A percentile compares a stretch with the other conserved stretches of the same genome.
phyloP scores from a whole-genome alignment of 176 grass and related monocot species.

The Oropetium thomaeum region DNA sequence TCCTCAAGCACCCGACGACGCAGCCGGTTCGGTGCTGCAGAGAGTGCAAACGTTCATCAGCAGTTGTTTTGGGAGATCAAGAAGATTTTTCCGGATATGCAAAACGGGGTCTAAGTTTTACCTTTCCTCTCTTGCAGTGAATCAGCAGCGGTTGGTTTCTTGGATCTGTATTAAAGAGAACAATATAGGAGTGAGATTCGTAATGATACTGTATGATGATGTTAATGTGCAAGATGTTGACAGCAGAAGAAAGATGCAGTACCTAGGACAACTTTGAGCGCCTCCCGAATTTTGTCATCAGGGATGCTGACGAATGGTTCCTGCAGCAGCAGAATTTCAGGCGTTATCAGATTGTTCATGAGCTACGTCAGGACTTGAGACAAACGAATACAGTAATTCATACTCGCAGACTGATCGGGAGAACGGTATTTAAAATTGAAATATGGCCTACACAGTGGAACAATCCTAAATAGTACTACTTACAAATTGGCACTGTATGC shows the following conservation, averaged over 20 bases:
- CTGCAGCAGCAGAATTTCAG: slow-evolving; percentile 38
- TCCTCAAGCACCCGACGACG: slow-evolving; percentile 72
- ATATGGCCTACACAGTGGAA: not conserved
- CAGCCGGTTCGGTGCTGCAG: slow-evolving; percentile 82
- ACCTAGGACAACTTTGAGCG: slow-evolving; percentile 80
- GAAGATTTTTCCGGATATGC: not conserved
- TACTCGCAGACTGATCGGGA: not conserved
- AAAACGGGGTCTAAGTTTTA: slow-evolving; percentile 7
- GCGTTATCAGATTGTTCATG: slow-evolving; percentile 4
- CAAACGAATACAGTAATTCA: not conserved
- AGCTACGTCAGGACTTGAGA: not conserved
- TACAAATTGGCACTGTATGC: not conserved
- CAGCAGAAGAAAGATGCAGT: slow-evolving; percentile 12
- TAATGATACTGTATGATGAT: slow-evolving; percentile 17
- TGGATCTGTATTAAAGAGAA: slow-evolving; percentile 47
- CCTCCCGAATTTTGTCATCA: slow-evolving; percentile 62
- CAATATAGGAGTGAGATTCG: not conserved
- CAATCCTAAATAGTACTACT: not conserved
- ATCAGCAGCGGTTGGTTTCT: slow-evolving; percentile 77
- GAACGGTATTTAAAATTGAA: not conserved
- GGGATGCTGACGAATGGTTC: slow-evolving; percentile 63
- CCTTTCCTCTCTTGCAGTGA: slow-evolving; percentile 86
- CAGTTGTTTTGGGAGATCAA: not conserved
- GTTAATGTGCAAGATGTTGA: not conserved
- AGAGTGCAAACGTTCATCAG: slow-evolving; percentile 12